Evolutionary conservation across 495 filamentous ascomycete species (phyloP).

Genomic region (Extremus antarcticus): DNA sequence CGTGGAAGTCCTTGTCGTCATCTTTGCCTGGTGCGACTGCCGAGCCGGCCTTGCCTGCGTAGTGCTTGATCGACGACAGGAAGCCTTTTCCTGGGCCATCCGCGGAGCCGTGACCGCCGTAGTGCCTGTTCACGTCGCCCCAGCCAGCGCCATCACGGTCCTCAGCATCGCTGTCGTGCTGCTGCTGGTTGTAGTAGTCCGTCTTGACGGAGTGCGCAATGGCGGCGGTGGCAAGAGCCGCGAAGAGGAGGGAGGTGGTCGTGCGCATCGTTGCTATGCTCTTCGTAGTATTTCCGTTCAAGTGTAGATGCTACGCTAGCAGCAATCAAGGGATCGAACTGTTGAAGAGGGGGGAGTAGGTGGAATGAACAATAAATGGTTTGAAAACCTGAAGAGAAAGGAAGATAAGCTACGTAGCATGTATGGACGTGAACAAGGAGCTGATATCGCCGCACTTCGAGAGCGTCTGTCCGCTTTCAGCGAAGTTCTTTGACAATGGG

Average conservation of each 20-base stretch:
- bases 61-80: not conserved
- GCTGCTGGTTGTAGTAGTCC: not conserved
- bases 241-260: not conserved
- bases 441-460: too few species aligned
- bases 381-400: not conserved
- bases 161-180: not conserved
- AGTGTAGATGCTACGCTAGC: not conserved
- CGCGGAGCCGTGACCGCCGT: not conserved
- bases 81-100: not conserved
- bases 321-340: not conserved
- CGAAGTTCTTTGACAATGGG: not conserved
- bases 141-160: not conserved
- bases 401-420: not conserved
- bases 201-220: not conserved
- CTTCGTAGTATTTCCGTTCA: not conserved
- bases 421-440: not conserved
- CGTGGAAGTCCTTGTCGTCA: not conserved
- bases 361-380: not conserved
- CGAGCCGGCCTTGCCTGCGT: not conserved
- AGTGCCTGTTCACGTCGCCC: not conserved
- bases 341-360: not conserved
- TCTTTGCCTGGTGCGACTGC: not conserved
- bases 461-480: not conserved
- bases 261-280: not conserved
- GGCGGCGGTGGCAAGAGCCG: not conserved